Evolutionary conservation across 495 filamentous ascomycete species (phyloP), one percentile per base, ranked within the genome.

Genomic region (Penicillium manginii): DNA sequence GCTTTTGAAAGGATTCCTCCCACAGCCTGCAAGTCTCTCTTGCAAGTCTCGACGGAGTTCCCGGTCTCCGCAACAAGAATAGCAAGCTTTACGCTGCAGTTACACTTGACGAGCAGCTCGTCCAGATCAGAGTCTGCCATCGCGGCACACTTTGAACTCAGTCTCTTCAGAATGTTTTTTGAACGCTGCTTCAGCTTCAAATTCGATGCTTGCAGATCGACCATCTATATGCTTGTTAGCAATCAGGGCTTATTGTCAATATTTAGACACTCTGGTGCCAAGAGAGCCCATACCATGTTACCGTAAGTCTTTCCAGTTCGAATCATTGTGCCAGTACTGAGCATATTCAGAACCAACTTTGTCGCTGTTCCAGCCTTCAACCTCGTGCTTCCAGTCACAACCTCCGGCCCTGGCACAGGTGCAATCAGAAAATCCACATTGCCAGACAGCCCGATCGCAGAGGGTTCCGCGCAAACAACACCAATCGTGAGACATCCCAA

Each of bases 261-360:
- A 2, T 18, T 40, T 50, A 43, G 17, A 9, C 8, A 18, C 10
- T 10, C 18, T 8, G 47, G 2, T 3, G 6, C 39, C 15, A 5
- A 11, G 17, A 12, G 9, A 6, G 3, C 9, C 18, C 66, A 3
- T 64, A 77, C 73, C 70, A 73, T 62, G 52, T 76, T 76, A n/a
- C 73, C 72, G 26, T 73, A 77, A 2, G 73, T 77, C 54, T 77
- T 77, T 7, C 74, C 74, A 1, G 63, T 62, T 31, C 67, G 65
- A 23, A 77, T 72, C 74, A 77, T 77, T 1, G 65, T 68, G 1
- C 74, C 73, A 0, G 74, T 77, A 32, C 73, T 76, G 1, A 77
- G 58, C 74, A 76, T 77, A 33, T 77, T 77, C 33, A 76, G 46
- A 2, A 76, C 65, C 54, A 76, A 40, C 55, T 77, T 77, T 0